Base-by-base conservation (phyloP, 2,329 filamentous ascomycete genomes). In the Tolypocladium capitatum region DNA sequence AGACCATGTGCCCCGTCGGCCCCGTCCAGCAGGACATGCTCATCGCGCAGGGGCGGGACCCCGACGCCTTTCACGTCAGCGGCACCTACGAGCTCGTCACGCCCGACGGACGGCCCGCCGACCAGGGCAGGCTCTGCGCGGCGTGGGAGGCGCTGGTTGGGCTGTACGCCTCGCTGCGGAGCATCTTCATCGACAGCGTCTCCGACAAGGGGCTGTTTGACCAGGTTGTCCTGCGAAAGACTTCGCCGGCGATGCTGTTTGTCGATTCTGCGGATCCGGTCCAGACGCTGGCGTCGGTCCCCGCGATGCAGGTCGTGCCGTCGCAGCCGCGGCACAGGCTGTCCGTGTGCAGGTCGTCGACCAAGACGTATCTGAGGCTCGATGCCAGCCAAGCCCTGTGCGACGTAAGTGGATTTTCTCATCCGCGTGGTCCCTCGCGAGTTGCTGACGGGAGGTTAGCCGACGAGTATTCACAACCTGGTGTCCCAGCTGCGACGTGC, bases 231-330 rank as follows among this genome's bases (percentile, higher is more conserved):
- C 57, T 78, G 2, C 65, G 66, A 9, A 67, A 64, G 43, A 63
- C 66, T 16, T 75, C 72, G 0, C 72, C 74, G 0, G 68, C 64
- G 33, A 76, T 77, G 68, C 60, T 77, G 5, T 77, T 76, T 46
- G 67, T 78, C 41, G 74, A 77, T 46, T 68, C 68, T 2, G 61
- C 60, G 0, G 46, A 56, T 55, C 65, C 43, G 49, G 64, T 48
- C 57, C 69, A 54, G 56, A 72, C 54, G 57, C 67, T 48, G 52
- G 68, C 51, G 50, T 62, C 46, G 53, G 57, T 76, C 0, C 71
- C 73, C 0, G 60, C 67, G 6, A 56, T 75, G 42, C 62, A 61
- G 33, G 57, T 50, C 43, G 62, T 47, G 49, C 58, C 51, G 53
- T 65, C 55, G 1, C 66, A 70, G 43, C 72, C 74, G 9, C 68